These are phyloP conservation scores for Kwoniella europaea DNA, from an alignment of 768 basidiomycete genomes.

Conservation along the genomic window DNA sequence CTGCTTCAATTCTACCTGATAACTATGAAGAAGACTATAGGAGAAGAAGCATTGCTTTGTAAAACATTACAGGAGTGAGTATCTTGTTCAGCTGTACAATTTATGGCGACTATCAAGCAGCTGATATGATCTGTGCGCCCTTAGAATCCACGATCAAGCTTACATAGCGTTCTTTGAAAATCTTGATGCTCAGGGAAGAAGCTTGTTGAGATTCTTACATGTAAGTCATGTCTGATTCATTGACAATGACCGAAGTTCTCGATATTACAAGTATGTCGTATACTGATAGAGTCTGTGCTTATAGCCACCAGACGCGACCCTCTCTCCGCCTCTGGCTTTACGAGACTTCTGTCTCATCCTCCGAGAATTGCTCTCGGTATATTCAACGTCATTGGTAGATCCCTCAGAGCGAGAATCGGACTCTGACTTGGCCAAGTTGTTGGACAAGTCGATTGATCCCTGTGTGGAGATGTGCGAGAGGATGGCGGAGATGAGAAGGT, in stretches of 20 bases:
- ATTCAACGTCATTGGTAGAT: slow-evolving; percentile 80
- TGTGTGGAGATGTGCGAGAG: slow-evolving; percentile 74
- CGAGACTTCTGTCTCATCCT: slow-evolving; percentile 82
- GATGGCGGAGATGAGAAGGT: slow-evolving; percentile 64
- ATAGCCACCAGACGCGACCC: slow-evolving; percentile 66
- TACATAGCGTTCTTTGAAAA: slow-evolving; percentile 87
- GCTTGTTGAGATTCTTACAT: slow-evolving; percentile 62
- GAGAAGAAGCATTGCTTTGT: slow-evolving; percentile 77
- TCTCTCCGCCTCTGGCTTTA: slow-evolving; percentile 75
- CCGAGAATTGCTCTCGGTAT: slow-evolving; percentile 85
- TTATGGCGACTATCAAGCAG: too few species aligned
- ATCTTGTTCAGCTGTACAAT: neutral
- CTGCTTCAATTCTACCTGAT: slow-evolving; percentile 91
- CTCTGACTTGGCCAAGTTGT: slow-evolving; percentile 70
- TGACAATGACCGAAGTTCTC: slow-evolving; percentile 39
- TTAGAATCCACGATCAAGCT: slow-evolving; percentile 77
- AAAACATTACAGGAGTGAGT: slow-evolving; percentile 78
- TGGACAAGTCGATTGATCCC: slow-evolving; percentile 85
- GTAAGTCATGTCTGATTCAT: slow-evolving; percentile 50
- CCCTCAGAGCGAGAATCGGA: slow-evolving; percentile 62
- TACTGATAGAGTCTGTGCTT: neutral
- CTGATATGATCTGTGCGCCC: too few species aligned
- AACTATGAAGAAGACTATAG: slow-evolving; percentile 91
- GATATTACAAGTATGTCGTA: slow-evolving; percentile 49
- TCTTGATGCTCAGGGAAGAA: slow-evolving; percentile 80